Evolutionary conservation across 2,329 filamentous ascomycete genomes (phyloP), one percentile per base, ranked within the genome.

Genomic region (Penicillium sp.): DNA sequence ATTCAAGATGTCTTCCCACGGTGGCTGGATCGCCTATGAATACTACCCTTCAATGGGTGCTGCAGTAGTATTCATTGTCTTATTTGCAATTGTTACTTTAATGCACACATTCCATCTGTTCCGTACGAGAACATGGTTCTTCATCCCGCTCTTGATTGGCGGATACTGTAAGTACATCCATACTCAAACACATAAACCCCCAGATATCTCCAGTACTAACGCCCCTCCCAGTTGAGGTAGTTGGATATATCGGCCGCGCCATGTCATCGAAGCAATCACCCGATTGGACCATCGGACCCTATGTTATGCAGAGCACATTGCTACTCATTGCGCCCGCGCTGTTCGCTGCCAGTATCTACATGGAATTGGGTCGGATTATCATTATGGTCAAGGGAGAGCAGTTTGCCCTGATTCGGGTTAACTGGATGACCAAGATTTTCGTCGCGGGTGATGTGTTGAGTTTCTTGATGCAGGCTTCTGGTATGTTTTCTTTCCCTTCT

Each of bases 211-310:
- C 31, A 21, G 19, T 21, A 45, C 48, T 36, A 45, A 48, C n/a
- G 2, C 7, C 6, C 11, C 21, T 10, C 25, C 33, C 15, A 82
- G 80, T 84, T 68, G 80, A 84, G 61, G 62, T 72, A 1, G 69
- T 84, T 21, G 82, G 82, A 19, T 84, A 83, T 63, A 70, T 81
- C 50, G 80, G 77, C 27, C 78, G 82, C 40, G 73, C 76, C 9
- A 60, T 81, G 49, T 79, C 78, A 0, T 68, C 73, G 1, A 53
- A 64, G 0, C 63, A 81, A 40, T 61, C 66, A 0, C 68, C 68
- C 1, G 16, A 68, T 41, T 68, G 62, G 60, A 64, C 63, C 1
- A 54, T 63, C 10, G 66, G 66, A 4, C 62, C 64, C 6, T 70
- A 69, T 47, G 49, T 68, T 9, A 67, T 67, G 54, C 65, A 69